Evolutionary conservation across 805 yeast species (phyloP), one percentile per base, ranked within the genome.

Genomic region (Wickerhamomyces bovis): DNA sequence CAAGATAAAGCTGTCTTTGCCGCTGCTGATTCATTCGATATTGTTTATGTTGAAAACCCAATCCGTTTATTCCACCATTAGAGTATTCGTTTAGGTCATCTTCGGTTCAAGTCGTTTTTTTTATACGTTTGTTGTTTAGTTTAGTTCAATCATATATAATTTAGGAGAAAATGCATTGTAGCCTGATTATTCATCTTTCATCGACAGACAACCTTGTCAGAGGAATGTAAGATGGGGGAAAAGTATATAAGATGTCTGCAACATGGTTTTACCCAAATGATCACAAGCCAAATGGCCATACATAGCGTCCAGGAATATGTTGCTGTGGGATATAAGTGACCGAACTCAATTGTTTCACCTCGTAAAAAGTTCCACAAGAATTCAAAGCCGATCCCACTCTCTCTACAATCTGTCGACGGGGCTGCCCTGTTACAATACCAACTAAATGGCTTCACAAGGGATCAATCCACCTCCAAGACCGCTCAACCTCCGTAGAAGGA

Each of bases 211-310:
- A 6, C 3, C 20, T 33, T 33, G 20, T 33, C 20, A 8, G 12
- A 8, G 18, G 5, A 16, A 33, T 33, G 20, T 16, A 33, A 33
- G 36, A 33, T 33, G 36, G 41, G 35, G 41, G 26, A 39, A 42
- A 42, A 42, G 39, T 23, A 51, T 42, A 46, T 50, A 47, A 64
- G 60, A 82, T 92, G 97, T 92, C 67, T 73, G 95, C 97, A 82
- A 89, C 95, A 92, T 90, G 98, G 98, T 90, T 90, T 87, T 87
- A 89, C 98, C 92, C 97, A 87, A 88, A 81, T 94, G 96, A 84
- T 83, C 80, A 92, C 76, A 62, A 81, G 95, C 81, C 94, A 71
- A 74, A 78, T 75, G 85, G 81, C 84, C 86, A 80, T 85, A 76
- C 96, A 95, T 84, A 90, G 92, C 81, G 97, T 89, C 77, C 85